A percentile compares a stretch with the other conserved stretches of the same genome.
Conservation (phyloP, 352 stramenopile species). For the Elongisporangium anandrum region DNA sequence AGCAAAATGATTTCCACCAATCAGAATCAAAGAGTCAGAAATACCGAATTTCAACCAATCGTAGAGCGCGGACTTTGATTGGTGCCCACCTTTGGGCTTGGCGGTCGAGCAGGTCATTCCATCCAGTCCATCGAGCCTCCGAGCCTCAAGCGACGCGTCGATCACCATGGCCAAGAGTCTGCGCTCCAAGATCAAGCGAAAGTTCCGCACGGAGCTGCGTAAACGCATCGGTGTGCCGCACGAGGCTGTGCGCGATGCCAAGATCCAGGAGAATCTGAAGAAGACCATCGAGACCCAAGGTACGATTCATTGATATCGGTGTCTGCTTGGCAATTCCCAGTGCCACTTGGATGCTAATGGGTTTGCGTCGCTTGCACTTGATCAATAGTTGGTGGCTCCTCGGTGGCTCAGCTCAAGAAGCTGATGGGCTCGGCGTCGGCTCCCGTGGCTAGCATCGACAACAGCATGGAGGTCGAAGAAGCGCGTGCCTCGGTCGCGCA, state of each 20-base stretch:
- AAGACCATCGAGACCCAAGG: constrained; percentile 68
- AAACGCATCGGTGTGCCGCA: constrained; percentile 79
- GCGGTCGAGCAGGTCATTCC: background rate
- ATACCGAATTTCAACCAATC: background rate
- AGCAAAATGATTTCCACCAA: background rate
- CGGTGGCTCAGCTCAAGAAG: constrained; percentile 64
- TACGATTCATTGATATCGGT: constrained; percentile 12
- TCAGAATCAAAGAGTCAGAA: background rate
- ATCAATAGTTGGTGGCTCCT: constrained; percentile 31
- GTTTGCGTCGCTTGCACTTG: background rate
- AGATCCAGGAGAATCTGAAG: constrained; percentile 85
- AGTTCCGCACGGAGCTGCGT: constrained; percentile 83
- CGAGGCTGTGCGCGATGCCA: constrained; percentile 59
- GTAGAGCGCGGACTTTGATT: background rate
- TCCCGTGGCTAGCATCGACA: constrained; percentile 28
- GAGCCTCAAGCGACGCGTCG: background rate
- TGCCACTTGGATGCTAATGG: background rate
- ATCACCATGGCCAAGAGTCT: constrained; percentile 83
- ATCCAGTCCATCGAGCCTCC: background rate
- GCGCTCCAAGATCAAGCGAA: constrained; percentile 88
- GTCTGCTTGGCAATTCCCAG: background rate
- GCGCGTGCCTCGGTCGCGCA: constrained; percentile 24
- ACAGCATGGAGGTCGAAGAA: constrained; percentile 34
- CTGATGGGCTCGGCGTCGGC: constrained; percentile 54
- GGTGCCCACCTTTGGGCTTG: background rate